These are phyloP conservation scores for Sporothrix pseudoabietina DNA, from an alignment of 2,329 filamentous ascomycete genomes.

Conservation along the genomic window DNA sequence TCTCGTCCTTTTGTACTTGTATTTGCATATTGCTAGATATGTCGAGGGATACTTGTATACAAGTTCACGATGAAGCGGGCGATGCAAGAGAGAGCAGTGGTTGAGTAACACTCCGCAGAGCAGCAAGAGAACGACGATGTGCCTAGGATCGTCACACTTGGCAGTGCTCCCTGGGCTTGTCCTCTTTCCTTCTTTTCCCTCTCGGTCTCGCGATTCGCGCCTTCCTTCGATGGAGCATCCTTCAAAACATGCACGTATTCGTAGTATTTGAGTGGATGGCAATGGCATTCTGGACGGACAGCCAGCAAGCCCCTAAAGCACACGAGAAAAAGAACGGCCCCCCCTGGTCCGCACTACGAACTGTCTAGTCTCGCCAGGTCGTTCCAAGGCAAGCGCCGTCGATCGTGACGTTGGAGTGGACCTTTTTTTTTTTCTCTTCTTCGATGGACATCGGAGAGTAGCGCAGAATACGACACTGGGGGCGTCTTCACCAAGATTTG, in stretches of 20 bases:
- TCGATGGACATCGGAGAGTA: neutral
- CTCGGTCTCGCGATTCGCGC: conserved; percentile 11
- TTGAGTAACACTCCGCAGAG: neutral
- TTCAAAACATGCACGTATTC: conserved; percentile 9
- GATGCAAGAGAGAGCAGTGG: neutral
- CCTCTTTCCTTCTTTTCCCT: neutral
- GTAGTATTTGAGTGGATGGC: neutral
- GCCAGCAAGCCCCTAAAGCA: neutral
- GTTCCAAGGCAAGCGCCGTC: conserved; percentile 29
- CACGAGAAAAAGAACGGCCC: neutral
- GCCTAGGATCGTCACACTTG: neutral
- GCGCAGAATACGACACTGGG: conserved; percentile 10
- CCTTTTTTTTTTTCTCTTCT: neutral
- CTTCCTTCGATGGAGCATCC: neutral
- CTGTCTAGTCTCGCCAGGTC: conserved; percentile 9
- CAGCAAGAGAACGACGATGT: neutral
- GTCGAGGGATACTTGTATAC: neutral
- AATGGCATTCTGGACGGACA: neutral
- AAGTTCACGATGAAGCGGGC: neutral
- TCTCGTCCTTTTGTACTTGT: neutral
- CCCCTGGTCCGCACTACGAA: neutral
- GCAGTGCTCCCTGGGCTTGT: neutral
- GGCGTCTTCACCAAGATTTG: conserved; percentile 1
- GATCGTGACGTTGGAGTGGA: conserved; percentile 27
- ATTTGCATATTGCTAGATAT: neutral